phyloP scores from a whole-genome alignment of 305 asterid genomes.

The Solanum hybrid region DNA sequence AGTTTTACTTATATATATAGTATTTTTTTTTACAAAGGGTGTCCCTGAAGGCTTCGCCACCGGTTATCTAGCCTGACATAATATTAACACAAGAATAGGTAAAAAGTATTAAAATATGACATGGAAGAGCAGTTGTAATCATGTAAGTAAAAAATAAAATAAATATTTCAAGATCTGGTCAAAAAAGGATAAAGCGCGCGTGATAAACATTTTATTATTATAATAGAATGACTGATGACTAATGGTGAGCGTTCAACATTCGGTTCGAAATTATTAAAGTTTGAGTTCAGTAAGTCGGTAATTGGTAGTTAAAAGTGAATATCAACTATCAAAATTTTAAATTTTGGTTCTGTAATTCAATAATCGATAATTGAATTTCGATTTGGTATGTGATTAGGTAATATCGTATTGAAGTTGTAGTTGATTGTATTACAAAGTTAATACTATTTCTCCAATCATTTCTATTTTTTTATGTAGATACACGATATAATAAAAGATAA shows the following conservation, averaged over 20 bases:
- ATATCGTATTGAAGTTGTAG: not conserved
- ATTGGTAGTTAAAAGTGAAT: not conserved
- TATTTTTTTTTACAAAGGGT: not conserved
- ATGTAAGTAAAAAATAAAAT: not conserved
- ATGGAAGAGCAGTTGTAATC: not conserved
- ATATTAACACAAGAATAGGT: not conserved
- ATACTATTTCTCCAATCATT: too few relatives aligned
- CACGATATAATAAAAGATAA: not conserved
- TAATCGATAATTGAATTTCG: too few relatives aligned
- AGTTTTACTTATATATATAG: not conserved
- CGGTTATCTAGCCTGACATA: not conserved
- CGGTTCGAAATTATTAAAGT: not conserved
- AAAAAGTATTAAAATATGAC: not conserved
- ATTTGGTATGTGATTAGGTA: not conserved
- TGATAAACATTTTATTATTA: not conserved
- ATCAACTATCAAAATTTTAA: too few relatives aligned
- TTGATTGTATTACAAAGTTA: not conserved
- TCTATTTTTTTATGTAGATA: not conserved
- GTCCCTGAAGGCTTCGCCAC: not conserved
- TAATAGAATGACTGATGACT: not conserved
- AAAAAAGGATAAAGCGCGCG: not conserved
- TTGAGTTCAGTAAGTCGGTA: too few relatives aligned
- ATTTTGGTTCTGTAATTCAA: not conserved
- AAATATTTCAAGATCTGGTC: not conserved
- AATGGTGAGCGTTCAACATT: not conserved